Evolutionary conservation across 306 rosid genomes (phyloP), one percentile per base, ranked within the genome.

Genomic region (Prinsepia uniflora): DNA sequence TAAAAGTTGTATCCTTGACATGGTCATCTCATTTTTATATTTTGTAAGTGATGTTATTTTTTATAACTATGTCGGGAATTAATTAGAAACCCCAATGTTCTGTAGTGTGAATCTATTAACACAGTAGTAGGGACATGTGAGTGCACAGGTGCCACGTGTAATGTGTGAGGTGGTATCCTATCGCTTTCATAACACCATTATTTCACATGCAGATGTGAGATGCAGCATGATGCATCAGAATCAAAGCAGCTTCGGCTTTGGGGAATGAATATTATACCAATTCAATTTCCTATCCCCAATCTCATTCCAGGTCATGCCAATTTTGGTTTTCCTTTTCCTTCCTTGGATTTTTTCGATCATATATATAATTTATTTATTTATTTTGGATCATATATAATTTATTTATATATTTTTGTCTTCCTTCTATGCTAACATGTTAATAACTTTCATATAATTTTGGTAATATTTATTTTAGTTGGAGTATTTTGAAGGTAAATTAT

Each of bases 151-250:
- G 30, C 1, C 30, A 24, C 30, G 30, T 24, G 30, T 24, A n/a
- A 24, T 18, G 13, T 8, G 48, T 22, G 80, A 82, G 52, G 11
- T 60, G 49, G 61, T 54, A 67, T 63, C 45, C 30, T 65, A 59
- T 84, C 82, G 53, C 72, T 82, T 71, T 81, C 95, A 78, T 66
- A 17, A 63, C 63, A 20, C 65, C 17, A 9, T 14, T 24, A 24
- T 24, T 24, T 24, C 24, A n/a, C n/a, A n/a, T n/a, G n/a, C n/a
- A n/a, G n/a, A 47, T 34, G 46, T 86, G 86, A 84, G 88, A 82
- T 84, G 89, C 44, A 43, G 30, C 30, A 24, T 24, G 30, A 24
- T 24, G 30, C 30, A 24, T 52, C 40, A 44, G 34, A 43, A 58
- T 48, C 63, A 18, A 20, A n/a, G 41, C 2, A 24, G 30, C 30